Evolutionary conservation across 2,329 filamentous ascomycete species (phyloP).

Genomic region (Colletotrichum acutatum): DNA sequence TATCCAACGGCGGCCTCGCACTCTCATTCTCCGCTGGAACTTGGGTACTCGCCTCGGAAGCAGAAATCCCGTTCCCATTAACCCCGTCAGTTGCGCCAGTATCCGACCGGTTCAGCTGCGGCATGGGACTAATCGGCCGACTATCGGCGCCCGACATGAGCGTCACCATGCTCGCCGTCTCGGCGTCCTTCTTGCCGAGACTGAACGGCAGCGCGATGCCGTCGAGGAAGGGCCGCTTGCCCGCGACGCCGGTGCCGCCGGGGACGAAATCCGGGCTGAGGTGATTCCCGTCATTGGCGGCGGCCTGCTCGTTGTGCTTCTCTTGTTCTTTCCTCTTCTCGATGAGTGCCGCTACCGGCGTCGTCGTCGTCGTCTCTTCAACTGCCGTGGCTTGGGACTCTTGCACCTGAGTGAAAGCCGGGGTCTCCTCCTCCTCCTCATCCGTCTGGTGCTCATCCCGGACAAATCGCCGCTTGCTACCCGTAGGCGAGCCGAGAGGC

Average conservation of each 20-base stretch:
- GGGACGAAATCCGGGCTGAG: conserved; percentile 56
- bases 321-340: conserved; percentile 53
- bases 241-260: conserved; percentile 59
- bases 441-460: conserved; percentile 61
- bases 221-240: conserved; percentile 73
- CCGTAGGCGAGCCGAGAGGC: conserved; percentile 46
- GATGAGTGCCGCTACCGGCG: conserved; percentile 55
- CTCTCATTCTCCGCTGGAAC: background rate
- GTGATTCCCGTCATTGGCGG: conserved; percentile 51
- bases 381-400: conserved; percentile 39
- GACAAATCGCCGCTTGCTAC: conserved; percentile 59
- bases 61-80: background rate
- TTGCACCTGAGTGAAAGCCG: conserved; percentile 35
- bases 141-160: conserved; percentile 59
- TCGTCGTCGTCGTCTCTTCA: conserved; percentile 56
- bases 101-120: conserved; percentile 3
- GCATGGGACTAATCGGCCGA: conserved; percentile 47
- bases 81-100: background rate
- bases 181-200: conserved; percentile 66
- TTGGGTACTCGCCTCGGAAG: conserved; percentile 3
- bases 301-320: conserved; percentile 35
- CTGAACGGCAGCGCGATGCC: conserved; percentile 81
- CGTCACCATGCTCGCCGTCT: conserved; percentile 78
- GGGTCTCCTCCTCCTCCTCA: conserved; percentile 39
- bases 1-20: conserved; percentile 59